Percentiles rank a stretch among this genome's conserved stretches.
Evolutionary conservation across 2,329 filamentous ascomycete genomes (phyloP).

Genomic region (Alternaria atra): DNA sequence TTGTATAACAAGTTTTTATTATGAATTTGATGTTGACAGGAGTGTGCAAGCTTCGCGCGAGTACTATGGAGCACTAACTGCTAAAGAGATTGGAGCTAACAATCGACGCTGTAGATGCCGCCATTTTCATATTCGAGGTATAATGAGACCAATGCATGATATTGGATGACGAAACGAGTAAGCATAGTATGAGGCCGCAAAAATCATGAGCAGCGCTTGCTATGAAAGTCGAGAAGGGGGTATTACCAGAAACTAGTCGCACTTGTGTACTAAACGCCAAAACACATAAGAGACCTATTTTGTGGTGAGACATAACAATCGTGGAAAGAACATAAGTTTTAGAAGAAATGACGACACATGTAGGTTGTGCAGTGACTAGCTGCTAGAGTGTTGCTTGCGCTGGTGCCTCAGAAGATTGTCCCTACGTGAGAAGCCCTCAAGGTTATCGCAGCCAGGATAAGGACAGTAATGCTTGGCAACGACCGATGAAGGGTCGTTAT

Average conservation of each 20-base stretch:
- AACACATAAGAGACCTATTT: not conserved
- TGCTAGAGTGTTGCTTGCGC: constrained; percentile 38
- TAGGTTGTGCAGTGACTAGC: constrained; percentile 1
- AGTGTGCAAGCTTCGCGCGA: not conserved
- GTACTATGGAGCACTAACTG: not conserved
- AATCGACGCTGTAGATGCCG: not conserved
- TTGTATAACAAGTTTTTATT: not conserved
- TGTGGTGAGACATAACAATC: not conserved
- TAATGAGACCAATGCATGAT: not conserved
- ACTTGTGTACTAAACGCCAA: not conserved
- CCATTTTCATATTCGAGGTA: not conserved
- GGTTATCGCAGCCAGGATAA: constrained; percentile 37
- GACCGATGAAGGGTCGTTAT: constrained; percentile 27
- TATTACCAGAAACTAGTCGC: constrained; percentile 1
- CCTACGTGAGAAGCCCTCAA: constrained; percentile 45
- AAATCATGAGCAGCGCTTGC: constrained; percentile 11
- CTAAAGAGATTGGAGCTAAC: not conserved
- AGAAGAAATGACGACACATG: not conserved
- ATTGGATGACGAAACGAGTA: not conserved
- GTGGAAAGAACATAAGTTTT: not conserved
- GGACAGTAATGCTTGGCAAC: constrained; percentile 32
- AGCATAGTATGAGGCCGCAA: not conserved
- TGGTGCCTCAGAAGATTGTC: constrained; percentile 49
- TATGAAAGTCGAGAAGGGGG: not conserved
- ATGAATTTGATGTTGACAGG: not conserved